phyloP scores from a whole-genome alignment of 306 rosid genomes.

The Prunus mume region DNA sequence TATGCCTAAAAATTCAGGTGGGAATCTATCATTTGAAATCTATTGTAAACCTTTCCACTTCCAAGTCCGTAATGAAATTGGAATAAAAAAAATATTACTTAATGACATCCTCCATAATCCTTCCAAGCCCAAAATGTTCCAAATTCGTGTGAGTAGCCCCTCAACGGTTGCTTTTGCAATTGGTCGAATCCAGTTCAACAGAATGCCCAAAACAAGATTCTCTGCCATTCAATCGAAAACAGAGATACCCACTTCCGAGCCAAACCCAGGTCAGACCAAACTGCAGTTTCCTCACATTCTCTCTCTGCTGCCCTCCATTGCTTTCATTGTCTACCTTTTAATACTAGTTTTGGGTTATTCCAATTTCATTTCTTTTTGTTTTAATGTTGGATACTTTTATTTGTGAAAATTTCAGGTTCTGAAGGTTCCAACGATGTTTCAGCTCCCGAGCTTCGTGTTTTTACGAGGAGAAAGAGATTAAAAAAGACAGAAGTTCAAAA shows the following conservation, averaged over 20 bases:
- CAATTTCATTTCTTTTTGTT: neutral
- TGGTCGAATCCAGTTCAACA: neutral
- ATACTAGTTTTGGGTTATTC: neutral
- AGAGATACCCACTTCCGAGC: neutral
- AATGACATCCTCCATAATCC: neutral
- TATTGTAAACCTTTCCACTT: no score
- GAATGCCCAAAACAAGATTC: conserved; percentile 3
- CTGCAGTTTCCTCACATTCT: neutral
- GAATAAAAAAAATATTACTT: no score
- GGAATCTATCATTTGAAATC: no score
- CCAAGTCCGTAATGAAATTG: no score
- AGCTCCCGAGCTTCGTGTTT: conserved; percentile 58
- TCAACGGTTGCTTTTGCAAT: neutral
- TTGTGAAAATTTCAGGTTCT: conserved; percentile 18
- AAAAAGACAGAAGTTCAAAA: conserved; percentile 31
- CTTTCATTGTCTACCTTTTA: neutral
- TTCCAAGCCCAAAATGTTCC: neutral
- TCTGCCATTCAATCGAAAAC: neutral
- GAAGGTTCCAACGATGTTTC: conserved; percentile 35
- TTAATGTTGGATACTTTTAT: neutral
- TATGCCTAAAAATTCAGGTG: no score
- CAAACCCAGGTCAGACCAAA: conserved; percentile 9
- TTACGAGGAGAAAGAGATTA: conserved; percentile 53
- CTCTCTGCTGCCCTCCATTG: neutral
- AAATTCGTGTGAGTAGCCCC: neutral